Conservation (phyloP, 1,284 basidiomycete genomes). For the Pascua guehoae region DNA sequence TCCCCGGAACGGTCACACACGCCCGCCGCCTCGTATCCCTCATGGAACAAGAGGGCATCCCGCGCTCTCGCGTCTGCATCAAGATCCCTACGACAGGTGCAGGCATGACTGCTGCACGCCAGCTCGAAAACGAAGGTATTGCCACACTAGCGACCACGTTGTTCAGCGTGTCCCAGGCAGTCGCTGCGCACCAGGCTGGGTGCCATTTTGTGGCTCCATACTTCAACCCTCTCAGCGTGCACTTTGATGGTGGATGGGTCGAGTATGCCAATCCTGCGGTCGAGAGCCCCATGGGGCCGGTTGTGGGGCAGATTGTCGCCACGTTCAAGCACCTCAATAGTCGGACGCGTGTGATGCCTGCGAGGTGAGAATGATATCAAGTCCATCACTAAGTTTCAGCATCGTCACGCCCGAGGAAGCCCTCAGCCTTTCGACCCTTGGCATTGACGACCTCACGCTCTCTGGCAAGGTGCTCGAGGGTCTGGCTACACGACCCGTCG, state of each 20-base stretch:
- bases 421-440: slow-evolving; percentile 11
- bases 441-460: slow-evolving; percentile 16
- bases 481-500: slow-evolving; percentile 2
- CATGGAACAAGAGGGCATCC: slow-evolving; percentile 16
- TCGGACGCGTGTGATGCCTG: slow-evolving; percentile 10
- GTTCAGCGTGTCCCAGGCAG: slow-evolving; percentile 28
- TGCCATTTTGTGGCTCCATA: slow-evolving; percentile 34
- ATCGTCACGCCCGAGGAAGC: slow-evolving; percentile 17
- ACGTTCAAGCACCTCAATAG: too few relatives aligned
- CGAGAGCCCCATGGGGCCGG: slow-evolving; percentile 16
- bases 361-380: neutral
- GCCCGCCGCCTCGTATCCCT: slow-evolving; percentile 12
- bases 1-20: slow-evolving; percentile 1
- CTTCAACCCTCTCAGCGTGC: slow-evolving; percentile 23
- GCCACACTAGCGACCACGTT: slow-evolving; percentile 29
- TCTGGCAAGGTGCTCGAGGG: slow-evolving; percentile 11
- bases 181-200: slow-evolving; percentile 30
- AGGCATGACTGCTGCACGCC: slow-evolving; percentile 27
- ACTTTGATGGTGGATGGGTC: slow-evolving; percentile 14
- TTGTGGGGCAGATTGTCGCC: slow-evolving; percentile 3
- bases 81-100: slow-evolving; percentile 35
- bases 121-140: slow-evolving; percentile 20
- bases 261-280: slow-evolving; percentile 9
- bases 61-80: slow-evolving; percentile 28
- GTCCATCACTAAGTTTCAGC: neutral